A percentile compares a stretch with the other conserved stretches of the same genome.
phyloP scores from a whole-genome alignment of 257 asterid species.

The Dorcoceras hygrometricum region DNA sequence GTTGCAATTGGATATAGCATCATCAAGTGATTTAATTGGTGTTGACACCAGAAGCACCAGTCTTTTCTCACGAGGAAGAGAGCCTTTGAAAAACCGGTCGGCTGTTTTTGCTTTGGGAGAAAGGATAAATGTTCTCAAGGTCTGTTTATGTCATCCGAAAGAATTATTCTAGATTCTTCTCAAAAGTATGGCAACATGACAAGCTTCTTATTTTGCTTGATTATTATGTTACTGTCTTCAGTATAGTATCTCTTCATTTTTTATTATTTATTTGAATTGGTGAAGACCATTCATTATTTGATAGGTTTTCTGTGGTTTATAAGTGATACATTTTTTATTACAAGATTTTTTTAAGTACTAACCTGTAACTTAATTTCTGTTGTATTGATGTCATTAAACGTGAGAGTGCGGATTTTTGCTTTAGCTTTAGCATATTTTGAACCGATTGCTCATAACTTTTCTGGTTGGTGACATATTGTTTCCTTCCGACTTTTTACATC shows the following conservation, averaged over 20 bases:
- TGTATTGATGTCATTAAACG: background rate
- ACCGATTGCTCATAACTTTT: background rate
- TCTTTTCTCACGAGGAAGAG: conserved; percentile 90
- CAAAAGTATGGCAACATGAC: background rate
- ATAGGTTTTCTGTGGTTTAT: background rate
- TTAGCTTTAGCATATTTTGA: background rate
- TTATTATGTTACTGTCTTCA: background rate
- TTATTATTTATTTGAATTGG: background rate
- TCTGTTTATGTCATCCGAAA: conserved; percentile 22
- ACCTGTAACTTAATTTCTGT: background rate
- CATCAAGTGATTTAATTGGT: conserved; percentile 96
- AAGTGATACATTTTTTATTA: background rate
- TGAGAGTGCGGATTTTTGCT: background rate
- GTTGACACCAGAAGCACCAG: conserved; percentile 90
- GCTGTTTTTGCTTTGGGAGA: conserved; percentile 98
- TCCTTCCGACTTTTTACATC: background rate
- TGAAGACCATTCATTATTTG: background rate
- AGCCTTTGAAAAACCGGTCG: conserved; percentile 97
- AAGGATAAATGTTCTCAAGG: conserved; percentile 95
- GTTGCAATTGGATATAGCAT: conserved; percentile 95
- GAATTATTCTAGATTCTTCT: conserved; percentile 20
- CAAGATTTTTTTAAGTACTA: background rate
- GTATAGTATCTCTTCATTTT: background rate
- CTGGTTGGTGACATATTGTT: background rate
- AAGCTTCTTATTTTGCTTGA: background rate